phyloP scores from a whole-genome alignment of 2,329 filamentous ascomycete species.

The Fusarium sp. region DNA sequence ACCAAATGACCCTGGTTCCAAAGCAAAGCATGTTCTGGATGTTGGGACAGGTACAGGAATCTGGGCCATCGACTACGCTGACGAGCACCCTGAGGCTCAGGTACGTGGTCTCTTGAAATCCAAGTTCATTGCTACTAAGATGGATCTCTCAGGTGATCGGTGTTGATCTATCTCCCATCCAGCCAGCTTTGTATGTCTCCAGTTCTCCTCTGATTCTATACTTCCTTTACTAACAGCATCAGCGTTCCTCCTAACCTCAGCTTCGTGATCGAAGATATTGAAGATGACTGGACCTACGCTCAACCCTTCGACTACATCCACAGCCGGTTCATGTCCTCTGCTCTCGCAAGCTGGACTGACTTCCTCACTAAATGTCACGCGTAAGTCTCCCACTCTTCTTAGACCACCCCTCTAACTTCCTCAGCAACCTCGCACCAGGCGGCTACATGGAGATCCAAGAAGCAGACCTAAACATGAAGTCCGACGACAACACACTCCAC shows the following conservation, averaged over 20 bases:
- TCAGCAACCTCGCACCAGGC: slow-evolving; percentile 30
- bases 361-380: slow-evolving; percentile 14
- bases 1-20: slow-evolving; percentile 21
- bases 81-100: slow-evolving; percentile 26
- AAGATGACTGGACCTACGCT: slow-evolving; percentile 26
- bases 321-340: slow-evolving; percentile 32
- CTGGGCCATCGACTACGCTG: slow-evolving; percentile 36
- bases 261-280: slow-evolving; percentile 33
- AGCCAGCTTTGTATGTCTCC: slow-evolving; percentile 18
- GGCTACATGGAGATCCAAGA: slow-evolving; percentile 39
- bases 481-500: slow-evolving; percentile 36
- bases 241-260: slow-evolving; percentile 28
- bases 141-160: slow-evolving; percentile 3
- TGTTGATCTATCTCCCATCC: slow-evolving; percentile 30
- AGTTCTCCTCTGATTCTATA: rapidly evolving
- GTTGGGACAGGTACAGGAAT: slow-evolving; percentile 38
- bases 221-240: not conserved
- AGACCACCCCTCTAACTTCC: not conserved
- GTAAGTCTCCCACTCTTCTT: not conserved
- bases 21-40: slow-evolving; percentile 27
- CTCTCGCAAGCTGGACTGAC: slow-evolving; percentile 9
- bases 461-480: slow-evolving; percentile 19
- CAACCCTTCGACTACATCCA: slow-evolving; percentile 34
- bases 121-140: rapidly evolving
- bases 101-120: not conserved